Evolutionary conservation across 1,139 yeast genomes (phyloP), one percentile per base, ranked within the genome.

Genomic region (Protomyces inouyei): DNA sequence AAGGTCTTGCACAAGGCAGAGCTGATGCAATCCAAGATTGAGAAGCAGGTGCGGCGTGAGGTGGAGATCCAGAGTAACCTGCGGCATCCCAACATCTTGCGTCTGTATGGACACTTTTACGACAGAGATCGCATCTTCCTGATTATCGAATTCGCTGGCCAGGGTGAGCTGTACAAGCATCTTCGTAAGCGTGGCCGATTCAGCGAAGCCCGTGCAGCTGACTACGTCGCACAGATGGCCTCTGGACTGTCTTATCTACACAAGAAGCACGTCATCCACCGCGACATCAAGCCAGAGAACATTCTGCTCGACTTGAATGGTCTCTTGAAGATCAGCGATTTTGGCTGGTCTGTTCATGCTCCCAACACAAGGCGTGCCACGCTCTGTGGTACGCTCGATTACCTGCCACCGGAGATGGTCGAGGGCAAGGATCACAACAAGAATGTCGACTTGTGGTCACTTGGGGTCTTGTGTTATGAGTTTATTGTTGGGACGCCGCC

Each of bases 331-430:
- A 80, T 93, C 54, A 87, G 97, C 53, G 98, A 93, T 75, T 93
- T 93, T 75, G 98, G 98, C 12, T 93, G 98, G 98, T 88, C 96
- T 66, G 95, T 92, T 0, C 87, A 80, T 68, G 82, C 83, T 1
- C 84, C 85, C 0, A 73, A 78, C 2, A 64, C 71, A 23, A 67
- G 85, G 68, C 78, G 98, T 70, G 80, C 85, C 21, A 93, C 98
- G 0, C 83, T 93, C 77, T 93, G 98, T 75, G 98, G 98, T 0
- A 93, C 98, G 0, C 79, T 93, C 51, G 98, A 93, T 74, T 93
- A 93, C 72, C 76, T 93, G 18, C 95, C 98, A 0, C 98, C 98
- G 2, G 98, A 93, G 76, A 87, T 93, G 89, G 89, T 93, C 14
- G 95, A 87, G 70, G 85, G 88, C 1, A 84, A 83, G 70, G 87